Base-by-base conservation (phyloP, 331 rosid species). In the Rhamnella rubrinervis region DNA sequence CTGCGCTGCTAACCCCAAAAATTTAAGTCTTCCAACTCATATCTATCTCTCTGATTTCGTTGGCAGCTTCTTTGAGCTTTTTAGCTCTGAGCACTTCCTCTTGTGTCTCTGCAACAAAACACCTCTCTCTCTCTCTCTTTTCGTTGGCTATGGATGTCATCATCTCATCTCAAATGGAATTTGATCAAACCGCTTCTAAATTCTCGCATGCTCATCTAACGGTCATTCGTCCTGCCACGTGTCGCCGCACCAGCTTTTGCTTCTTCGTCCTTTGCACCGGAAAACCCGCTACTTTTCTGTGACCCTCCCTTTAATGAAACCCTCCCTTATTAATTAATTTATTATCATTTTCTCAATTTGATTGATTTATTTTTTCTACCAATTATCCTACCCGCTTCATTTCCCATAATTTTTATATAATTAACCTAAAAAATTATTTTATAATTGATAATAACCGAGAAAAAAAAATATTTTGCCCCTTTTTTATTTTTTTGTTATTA, bases 241-340 rank as follows among this genome's bases (percentile, higher is more conserved):
- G 90, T 80, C 84, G 5, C 8, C 35, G 18, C 57, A 74, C 73
- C 82, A 67, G 78, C 96, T 82, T 80, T 83, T 82, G 79, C 78
- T 46, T 73, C 74, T 39, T 83, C 72, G 78, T 77, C 86, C 87
- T 78, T 91, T 72, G 70, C 67, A 84, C 96, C 98, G 96, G 78
- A 88, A 88, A 93, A 88, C 89, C 95, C 98, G 98, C 97, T 89
- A 63, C 98, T 88, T 92, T 79, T 89, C 84, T 65, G 80, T 84
- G 74, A 71, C 83, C 75, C 82, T 28, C 79, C 70, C 80, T 83
- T 82, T 82, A 80, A 55, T 74, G 75, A 53, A 79, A 66, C 66
- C 56, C 21, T 44, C 13, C 63, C 63, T 73, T 31, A 11, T 9
- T 58, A 40, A 28, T 5, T 66, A 19, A 4, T 18, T 6, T 19